A percentile compares a stretch with the other conserved stretches of the same genome.
These are phyloP conservation scores for Aspergillus luchuensis DNA, from an alignment of 2,329 filamentous ascomycete genomes.

Conservation along the genomic window DNA sequence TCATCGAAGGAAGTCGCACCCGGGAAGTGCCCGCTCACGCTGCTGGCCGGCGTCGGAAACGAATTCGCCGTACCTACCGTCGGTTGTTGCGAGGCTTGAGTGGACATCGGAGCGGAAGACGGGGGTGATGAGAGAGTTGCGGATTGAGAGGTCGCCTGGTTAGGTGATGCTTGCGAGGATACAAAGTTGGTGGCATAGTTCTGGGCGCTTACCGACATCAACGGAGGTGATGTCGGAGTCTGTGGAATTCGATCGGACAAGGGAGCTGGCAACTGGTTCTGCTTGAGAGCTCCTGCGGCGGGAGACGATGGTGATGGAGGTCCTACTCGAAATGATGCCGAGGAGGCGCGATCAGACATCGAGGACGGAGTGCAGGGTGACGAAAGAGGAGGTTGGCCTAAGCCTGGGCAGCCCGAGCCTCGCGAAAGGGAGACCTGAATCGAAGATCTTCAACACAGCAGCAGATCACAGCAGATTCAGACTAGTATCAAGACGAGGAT, in stretches of 20 bases:
- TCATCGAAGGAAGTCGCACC: constrained; percentile 38
- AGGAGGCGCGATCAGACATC: constrained; percentile 44
- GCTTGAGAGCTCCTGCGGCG: constrained; percentile 42
- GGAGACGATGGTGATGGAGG: constrained; percentile 49
- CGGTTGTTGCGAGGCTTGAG: constrained; percentile 45
- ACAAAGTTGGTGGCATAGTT: constrained; percentile 51
- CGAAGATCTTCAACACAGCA: constrained; percentile 11
- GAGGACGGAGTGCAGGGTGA: constrained; percentile 21
- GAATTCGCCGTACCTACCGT: constrained; percentile 44
- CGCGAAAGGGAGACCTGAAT: constrained; percentile 10
- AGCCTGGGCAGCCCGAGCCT: constrained; percentile 20
- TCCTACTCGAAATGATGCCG: constrained; percentile 38
- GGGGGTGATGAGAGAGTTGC: constrained; percentile 44
- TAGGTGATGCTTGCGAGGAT: constrained; percentile 49
- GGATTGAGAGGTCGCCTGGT: constrained; percentile 46
- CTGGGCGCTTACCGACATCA: constrained; percentile 54
- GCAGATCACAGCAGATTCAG: constrained; percentile 16
- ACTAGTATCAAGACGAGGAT: constrained; percentile 14
- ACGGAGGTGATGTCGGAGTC: constrained; percentile 49
- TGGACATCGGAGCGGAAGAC: constrained; percentile 46
- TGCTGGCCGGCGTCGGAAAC: constrained; percentile 50
- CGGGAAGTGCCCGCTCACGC: constrained; percentile 41
- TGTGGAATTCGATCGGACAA: constrained; percentile 39
- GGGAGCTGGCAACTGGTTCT: constrained; percentile 30
- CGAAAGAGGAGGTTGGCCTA: constrained; percentile 18